Evolutionary conservation across 495 filamentous ascomycete species (phyloP), one percentile per base, ranked within the genome.

Genomic region (Penicillium canescens): DNA sequence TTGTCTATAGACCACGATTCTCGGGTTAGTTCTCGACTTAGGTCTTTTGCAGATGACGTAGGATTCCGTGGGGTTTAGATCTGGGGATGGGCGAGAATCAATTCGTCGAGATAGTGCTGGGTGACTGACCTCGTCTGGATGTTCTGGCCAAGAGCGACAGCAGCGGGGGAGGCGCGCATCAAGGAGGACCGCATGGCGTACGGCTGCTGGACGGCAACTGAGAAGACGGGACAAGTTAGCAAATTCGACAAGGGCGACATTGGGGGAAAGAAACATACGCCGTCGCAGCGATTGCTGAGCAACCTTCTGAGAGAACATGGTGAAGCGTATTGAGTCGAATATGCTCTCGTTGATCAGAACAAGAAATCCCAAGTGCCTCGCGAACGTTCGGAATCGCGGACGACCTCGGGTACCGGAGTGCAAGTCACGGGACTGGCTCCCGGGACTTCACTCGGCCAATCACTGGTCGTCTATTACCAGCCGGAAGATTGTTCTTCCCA

Each of bases 221-320:
- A 46, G 55, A 59, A 48, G 55, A 41, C 52, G 55, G 50, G 33
- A 54, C 45, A 46, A 69, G 63, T 57, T 50, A 40, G 45, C 26
- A 42, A 54, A 14, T 42, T 41, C 21, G 42, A 37, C 12, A 42
- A 26, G 11, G 24, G 8, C 24, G 10, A 6, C 38, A 16, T 18
- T 3, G 14, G 26, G 18, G 21, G 12, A 21, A 14, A 28, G 34
- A 47, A 37, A 78, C 81, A 52, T 86, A 89, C 86, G 73, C 77
- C 85, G 81, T 77, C 85, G 83, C 72, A 86, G 72, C 66, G 84
- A 83, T 66, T 83, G 82, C 65, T 88, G 78, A 45, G 78, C 78
- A 68, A 83, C 71, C 76, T 86, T 82, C 65, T 86, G 84, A 56
- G 82, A 79, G 65, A 83, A 75, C 86, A 90, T 90, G 31, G 43